phyloP scores from a whole-genome alignment of 1,284 basidiomycete species.

The Rhodotorula sp. region DNA sequence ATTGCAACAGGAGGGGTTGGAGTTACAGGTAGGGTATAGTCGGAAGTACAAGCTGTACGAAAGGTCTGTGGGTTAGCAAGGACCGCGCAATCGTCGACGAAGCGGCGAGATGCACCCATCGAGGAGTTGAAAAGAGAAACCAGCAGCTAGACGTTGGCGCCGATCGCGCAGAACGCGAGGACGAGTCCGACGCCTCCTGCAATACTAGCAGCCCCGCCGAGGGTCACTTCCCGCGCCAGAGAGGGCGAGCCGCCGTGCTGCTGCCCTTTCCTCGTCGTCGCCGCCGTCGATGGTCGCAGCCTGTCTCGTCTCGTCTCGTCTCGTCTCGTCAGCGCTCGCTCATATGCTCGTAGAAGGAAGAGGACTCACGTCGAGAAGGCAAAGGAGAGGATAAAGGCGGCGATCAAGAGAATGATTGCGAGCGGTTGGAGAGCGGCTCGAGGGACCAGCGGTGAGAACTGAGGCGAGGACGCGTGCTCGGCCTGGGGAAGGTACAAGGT shows the following conservation, averaged over 20 bases:
- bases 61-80: too few relatives aligned
- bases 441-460: background rate
- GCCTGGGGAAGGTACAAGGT: background rate
- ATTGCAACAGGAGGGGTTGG: too few relatives aligned
- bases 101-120: too few relatives aligned
- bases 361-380: slow-evolving; percentile 2
- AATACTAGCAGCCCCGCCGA: background rate
- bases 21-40: too few relatives aligned
- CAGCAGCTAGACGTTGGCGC: background rate
- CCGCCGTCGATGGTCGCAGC: too few relatives aligned
- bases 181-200: slow-evolving; percentile 3
- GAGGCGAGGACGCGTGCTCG: slow-evolving; percentile 1
- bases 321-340: too few relatives aligned
- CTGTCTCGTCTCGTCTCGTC: background rate
- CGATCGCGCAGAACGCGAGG: slow-evolving; percentile 7
- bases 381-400: slow-evolving; percentile 4
- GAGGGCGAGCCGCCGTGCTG: background rate
- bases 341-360: too few relatives aligned
- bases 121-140: too few relatives aligned
- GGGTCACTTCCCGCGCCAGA: background rate
- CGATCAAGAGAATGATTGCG: background rate
- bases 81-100: too few relatives aligned
- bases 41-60: too few relatives aligned
- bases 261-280: too few relatives aligned
- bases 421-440: background rate